Base-by-base conservation (phyloP, 345 rosid species). In the Eutrema yunnanense region DNA sequence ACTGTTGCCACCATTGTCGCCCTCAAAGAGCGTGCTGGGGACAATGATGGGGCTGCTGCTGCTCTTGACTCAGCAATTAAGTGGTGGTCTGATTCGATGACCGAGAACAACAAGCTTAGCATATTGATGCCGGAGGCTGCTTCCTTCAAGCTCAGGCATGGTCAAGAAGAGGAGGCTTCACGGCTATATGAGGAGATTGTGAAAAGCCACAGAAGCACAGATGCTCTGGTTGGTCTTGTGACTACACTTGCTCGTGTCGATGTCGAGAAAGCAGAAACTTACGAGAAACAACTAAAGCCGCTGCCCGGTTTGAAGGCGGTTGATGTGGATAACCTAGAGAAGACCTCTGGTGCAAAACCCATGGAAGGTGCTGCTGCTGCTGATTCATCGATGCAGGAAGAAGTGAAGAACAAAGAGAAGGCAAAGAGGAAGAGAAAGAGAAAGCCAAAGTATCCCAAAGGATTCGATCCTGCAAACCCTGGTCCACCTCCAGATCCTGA, bases 401-500 rank as follows among this genome's bases (percentile, higher is more conserved):
- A 86, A 53, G 81, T 74, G 69, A 90, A 89, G 84, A 85, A 16
- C 47, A 86, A 84, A 68, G 97, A 88, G 80, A 95, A 89, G 81
- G 64, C 82, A 6, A 93, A 93, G 88, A 94, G 84, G 69, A 94
- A 94, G 92, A 89, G 98, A 75, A 94, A 94, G 88, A 86, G 97
- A 82, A 94, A 94, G 81, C 98, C 98, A 27, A 94, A 82, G 84
- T 95, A 92, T 62, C 99, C 97, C 4, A 92, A 88, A 83, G 98
- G 98, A n/a, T 94, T 89, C 34, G 97, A 95, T 81, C 96, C 96
- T 0, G 87, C 93, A 0, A 88, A 95, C 84, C 99, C 97, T 0
- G 99, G 99, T 59, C 96, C 99, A 65, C 97, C 92, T 29, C 97
- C 99, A 0, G 96, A 95, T 71, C 99, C 96, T 2, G 99, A 92